Evolutionary conservation across 164 flowering plant genomes (phyloP), one percentile per base, ranked within the genome.

Genomic region (Tetrastigma voinierianum): DNA sequence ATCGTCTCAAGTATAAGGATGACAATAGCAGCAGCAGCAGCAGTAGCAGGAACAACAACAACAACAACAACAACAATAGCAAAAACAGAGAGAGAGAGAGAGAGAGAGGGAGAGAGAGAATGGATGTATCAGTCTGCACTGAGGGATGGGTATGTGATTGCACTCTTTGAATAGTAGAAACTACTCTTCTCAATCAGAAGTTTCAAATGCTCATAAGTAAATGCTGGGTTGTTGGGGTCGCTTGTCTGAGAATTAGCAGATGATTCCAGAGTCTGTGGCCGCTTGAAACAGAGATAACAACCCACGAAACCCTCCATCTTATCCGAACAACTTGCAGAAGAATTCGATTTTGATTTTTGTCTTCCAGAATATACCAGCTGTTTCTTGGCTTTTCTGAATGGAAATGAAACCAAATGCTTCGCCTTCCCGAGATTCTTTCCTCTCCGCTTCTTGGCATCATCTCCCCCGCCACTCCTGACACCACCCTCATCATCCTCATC

Each of bases 141-240:
- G 32, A 16, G 59, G 62, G n/a, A 59, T 20, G 68, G 66, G 72
- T 19, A 79, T 62, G 69, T 88, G 76, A 81, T 88, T 86, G 81
- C 87, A 86, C 51, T 88, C 86, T 24, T 62, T 68, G 23, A 82
- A n/a, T n/a, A 79, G 62, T 77, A 86, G 65, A 88, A 88, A 76
- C 87, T 87, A 67, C 83, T 87, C 32, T 67, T 86, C 77, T 89
- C 92, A 48, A 89, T 80, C 52, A 87, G 62, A 67, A 55, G 53
- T 72, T 72, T 86, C 68, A 82, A 53, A 67, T 64, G 66, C 47
- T 76, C 89, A 66, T 58, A 71, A 58, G 74, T 63, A 65, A 83
- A 85, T 9, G 57, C 73, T 0, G 77, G 74, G 56, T 67, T 71
- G 62, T 84, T 80, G n/a, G 89, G 87, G 55, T 86, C 93, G 46